phyloP scores from a whole-genome alignment of 2,329 filamentous ascomycete species.

The Sphaerulina populicola region DNA sequence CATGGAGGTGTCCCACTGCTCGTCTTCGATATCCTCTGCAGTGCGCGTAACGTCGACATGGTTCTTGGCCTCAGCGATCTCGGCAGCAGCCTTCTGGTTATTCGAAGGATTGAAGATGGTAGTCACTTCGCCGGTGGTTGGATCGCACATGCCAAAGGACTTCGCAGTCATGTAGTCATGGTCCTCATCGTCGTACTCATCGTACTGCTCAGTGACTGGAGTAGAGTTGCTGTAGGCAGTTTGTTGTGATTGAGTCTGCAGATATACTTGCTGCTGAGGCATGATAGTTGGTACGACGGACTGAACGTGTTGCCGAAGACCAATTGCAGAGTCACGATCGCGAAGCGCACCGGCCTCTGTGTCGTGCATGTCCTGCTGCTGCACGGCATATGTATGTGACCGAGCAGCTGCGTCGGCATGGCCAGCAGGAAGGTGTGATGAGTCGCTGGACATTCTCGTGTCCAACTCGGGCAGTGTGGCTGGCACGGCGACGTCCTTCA shows the following conservation, averaged over 20 bases:
- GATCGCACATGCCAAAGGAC: conserved; percentile 68
- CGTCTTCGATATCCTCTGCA: conserved; percentile 73
- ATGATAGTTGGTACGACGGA: conserved; percentile 1
- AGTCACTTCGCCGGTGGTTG: conserved; percentile 52
- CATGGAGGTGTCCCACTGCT: conserved; percentile 92
- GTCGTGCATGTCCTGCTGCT: conserved; percentile 24
- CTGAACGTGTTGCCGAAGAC: background rate
- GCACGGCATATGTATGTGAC: conserved; percentile 8
- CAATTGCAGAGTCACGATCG: conserved; percentile 18
- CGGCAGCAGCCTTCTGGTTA: conserved; percentile 59
- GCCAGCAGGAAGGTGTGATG: conserved; percentile 4
- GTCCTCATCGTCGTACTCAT: conserved; percentile 66
- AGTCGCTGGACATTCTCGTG: conserved; percentile 1
- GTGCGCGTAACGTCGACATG: conserved; percentile 60
- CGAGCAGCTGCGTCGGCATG: background rate
- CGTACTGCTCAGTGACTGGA: conserved; percentile 25
- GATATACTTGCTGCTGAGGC: conserved; percentile 6
- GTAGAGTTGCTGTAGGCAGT: conserved; percentile 11
- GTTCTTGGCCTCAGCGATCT: conserved; percentile 60
- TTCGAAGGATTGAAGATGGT: conserved; percentile 57
- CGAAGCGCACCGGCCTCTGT: conserved; percentile 26
- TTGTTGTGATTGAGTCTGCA: conserved; percentile 2
- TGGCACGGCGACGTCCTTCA: conserved; percentile 21
- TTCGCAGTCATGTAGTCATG: conserved; percentile 66
- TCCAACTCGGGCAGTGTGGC: conserved; percentile 7